Conservation (phyloP, 1,284 basidiomycete species). For the Cystobasidium slooffiae region DNA sequence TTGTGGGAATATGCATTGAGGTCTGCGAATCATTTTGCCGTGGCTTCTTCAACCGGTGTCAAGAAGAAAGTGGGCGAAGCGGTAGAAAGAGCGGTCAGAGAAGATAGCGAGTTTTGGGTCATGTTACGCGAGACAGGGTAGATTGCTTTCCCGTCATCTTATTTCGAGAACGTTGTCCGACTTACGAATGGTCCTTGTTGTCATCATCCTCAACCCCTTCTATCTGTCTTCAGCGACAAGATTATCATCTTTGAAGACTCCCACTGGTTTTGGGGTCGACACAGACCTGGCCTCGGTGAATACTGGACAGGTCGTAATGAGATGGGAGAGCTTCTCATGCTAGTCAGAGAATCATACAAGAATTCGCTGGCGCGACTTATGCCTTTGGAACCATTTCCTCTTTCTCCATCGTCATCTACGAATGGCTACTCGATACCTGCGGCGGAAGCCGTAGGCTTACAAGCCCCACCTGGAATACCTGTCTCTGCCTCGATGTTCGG, state of each 20-base stretch:
- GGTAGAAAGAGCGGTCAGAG: conserved; percentile 1
- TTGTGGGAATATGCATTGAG: conserved; percentile 28
- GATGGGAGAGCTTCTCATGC: conserved; percentile 27
- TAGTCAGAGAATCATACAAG: conserved; percentile 5
- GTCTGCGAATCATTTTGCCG: background rate
- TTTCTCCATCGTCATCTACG: background rate
- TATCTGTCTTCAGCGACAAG: conserved; percentile 12
- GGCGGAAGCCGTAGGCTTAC: background rate
- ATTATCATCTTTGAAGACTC: conserved; percentile 29
- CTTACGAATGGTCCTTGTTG: background rate
- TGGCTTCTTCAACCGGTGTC: background rate
- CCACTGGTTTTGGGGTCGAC: conserved; percentile 31
- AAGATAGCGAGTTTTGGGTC: conserved; percentile 5
- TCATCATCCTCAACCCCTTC: background rate
- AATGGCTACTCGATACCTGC: background rate
- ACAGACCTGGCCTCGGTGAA: background rate
- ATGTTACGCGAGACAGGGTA: conserved; percentile 12
- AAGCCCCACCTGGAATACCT: background rate
- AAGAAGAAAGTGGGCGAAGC: conserved; percentile 10
- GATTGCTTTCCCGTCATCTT: background rate
- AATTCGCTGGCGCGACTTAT: background rate
- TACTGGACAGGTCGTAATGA: conserved; percentile 31
- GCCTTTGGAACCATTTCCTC: background rate
- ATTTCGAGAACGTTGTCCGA: background rate
- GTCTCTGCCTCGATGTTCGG: background rate